Percentiles rank a stretch among this genome's conserved stretches.
These are phyloP conservation scores for Hibiscus tridactylites DNA, from an alignment of 345 rosid genomes.

Conservation along the genomic window DNA sequence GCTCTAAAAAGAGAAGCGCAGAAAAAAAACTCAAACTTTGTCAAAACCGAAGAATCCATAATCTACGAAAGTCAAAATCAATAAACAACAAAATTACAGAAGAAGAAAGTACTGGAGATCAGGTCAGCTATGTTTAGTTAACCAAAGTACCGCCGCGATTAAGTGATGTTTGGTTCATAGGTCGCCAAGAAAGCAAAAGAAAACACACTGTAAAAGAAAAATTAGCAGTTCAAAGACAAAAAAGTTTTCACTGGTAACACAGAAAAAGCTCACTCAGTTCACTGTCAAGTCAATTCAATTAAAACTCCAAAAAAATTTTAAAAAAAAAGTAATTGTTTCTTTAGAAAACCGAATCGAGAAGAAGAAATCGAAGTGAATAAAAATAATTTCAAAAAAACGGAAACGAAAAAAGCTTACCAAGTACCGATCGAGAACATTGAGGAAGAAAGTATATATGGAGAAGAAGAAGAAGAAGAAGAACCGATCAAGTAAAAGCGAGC, in stretches of 20 bases:
- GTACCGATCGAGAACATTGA: conserved; percentile 16
- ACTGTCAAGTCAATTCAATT: conserved; percentile 12
- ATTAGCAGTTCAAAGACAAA: background rate
- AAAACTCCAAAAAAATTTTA: too few species aligned
- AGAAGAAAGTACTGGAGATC: conserved; percentile 2
- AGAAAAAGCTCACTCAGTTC: conserved; percentile 11
- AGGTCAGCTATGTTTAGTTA: background rate
- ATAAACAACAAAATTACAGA: background rate
- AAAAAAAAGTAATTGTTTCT: background rate
- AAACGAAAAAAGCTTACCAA: conserved; percentile 22
- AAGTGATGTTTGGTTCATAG: too few species aligned
- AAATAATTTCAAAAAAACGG: too few species aligned
- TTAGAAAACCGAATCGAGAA: background rate
- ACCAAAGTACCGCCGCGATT: background rate
- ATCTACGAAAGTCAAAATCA: background rate
- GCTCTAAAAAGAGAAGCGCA: background rate
- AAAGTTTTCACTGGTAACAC: conserved; percentile 13
- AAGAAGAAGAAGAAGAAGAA: conserved; percentile 9
- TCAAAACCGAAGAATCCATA: background rate
- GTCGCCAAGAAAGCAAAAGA: background rate
- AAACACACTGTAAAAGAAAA: background rate
- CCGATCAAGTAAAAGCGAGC: conserved; percentile 16
- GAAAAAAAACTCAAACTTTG: background rate
- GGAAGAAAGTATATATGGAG: background rate
- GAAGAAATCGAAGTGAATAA: background rate